Conservation (phyloP, 2,329 filamentous ascomycete genomes). For the Apiospora arundinis region DNA sequence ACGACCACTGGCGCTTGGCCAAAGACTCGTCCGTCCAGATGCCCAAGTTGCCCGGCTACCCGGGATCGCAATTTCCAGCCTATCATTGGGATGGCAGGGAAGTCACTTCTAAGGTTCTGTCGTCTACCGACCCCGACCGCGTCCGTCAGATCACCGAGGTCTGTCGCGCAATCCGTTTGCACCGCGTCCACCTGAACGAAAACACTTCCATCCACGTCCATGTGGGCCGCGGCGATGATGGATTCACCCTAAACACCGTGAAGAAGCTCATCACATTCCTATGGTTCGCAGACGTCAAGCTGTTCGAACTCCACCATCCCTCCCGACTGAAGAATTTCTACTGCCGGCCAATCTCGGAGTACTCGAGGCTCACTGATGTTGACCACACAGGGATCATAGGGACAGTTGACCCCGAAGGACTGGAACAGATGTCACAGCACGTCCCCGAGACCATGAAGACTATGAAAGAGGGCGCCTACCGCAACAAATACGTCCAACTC, state of each 20-base stretch:
- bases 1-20: slow-evolving; percentile 33
- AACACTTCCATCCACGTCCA: slow-evolving; percentile 35
- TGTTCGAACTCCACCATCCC: slow-evolving; percentile 36
- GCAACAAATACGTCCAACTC: neutral
- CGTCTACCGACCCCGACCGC: slow-evolving; percentile 23
- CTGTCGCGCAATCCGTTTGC: slow-evolving; percentile 30
- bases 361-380: neutral
- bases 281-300: slow-evolving; percentile 30
- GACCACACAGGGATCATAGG: neutral
- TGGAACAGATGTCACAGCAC: neutral
- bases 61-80: neutral
- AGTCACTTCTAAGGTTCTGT: slow-evolving; percentile 34
- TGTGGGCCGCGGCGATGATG: slow-evolving; percentile 34
- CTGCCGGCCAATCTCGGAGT: slow-evolving; percentile 22
- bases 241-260: slow-evolving; percentile 35
- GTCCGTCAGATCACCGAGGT: slow-evolving; percentile 28
- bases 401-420: neutral
- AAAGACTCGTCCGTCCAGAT: slow-evolving; percentile 27
- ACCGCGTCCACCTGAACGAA: slow-evolving; percentile 33
- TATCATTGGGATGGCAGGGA: slow-evolving; percentile 32
- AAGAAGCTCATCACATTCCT: slow-evolving; percentile 34
- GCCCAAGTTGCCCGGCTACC: neutral
- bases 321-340: slow-evolving; percentile 25
- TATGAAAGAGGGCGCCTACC: neutral
- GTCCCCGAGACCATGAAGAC: neutral